Percentiles rank a stretch among this genome's conserved stretches.
Evolutionary conservation across 305 asterid species (phyloP).

Genomic region (Stenogyne calaminthoides): DNA sequence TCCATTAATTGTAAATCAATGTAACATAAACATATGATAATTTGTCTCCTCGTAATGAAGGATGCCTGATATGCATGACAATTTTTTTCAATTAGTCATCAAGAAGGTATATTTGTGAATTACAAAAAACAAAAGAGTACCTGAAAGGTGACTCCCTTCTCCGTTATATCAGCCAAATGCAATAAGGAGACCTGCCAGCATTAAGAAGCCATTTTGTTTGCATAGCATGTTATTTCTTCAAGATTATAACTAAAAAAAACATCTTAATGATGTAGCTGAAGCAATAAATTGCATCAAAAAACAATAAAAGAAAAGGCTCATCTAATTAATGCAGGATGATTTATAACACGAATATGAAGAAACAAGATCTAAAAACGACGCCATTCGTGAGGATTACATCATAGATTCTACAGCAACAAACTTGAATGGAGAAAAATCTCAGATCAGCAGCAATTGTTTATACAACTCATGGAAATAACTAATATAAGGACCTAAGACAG

Average conservation of each 20-base stretch:
- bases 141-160: constrained; percentile 95
- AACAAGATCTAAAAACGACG: not conserved
- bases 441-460: not conserved
- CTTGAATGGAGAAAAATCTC: not conserved
- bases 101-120: constrained; percentile 4
- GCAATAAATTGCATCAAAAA: constrained; percentile 4
- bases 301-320: not conserved
- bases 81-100: not conserved
- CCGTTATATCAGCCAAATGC: constrained; percentile 98
- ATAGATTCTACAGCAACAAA: not conserved
- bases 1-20: not conserved
- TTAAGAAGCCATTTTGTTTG: constrained; percentile 32
- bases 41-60: not conserved
- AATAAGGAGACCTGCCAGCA: constrained; percentile 80
- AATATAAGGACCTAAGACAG: not conserved
- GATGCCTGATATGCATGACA: not conserved
- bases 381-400: not conserved
- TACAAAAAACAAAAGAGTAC: constrained; percentile 39
- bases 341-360: not conserved
- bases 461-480: not conserved
- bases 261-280: constrained; percentile 8
- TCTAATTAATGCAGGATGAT: constrained; percentile 2
- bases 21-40: not conserved
- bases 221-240: constrained; percentile 23
- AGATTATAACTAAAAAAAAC: constrained; percentile 5